phyloP scores from a whole-genome alignment of 148 eudicot genomes.

The Rhododendron vialii region DNA sequence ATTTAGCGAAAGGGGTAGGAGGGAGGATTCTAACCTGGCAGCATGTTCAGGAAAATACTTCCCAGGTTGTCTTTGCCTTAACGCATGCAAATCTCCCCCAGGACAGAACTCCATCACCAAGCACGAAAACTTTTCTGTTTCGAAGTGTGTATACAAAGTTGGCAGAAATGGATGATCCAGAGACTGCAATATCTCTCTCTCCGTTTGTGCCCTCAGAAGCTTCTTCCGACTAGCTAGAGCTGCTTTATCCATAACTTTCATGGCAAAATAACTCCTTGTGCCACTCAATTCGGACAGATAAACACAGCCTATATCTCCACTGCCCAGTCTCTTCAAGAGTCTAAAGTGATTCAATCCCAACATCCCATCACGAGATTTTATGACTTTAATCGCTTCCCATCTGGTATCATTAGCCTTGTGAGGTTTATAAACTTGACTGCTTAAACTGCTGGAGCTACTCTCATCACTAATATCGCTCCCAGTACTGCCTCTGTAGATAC shows the following conservation, averaged over 20 bases:
- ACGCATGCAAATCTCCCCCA: conserved; percentile 91
- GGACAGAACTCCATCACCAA: conserved; percentile 95
- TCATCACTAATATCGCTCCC: conserved; percentile 89
- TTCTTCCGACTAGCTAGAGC: conserved; percentile 73
- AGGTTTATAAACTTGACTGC: conserved; percentile 64
- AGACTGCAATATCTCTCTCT: conserved; percentile 82
- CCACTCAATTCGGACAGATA: conserved; percentile 74
- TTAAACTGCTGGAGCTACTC: conserved; percentile 77
- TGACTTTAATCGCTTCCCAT: conserved; percentile 80
- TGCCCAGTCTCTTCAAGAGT: conserved; percentile 59
- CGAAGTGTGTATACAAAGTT: conserved; percentile 82
- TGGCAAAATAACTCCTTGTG: conserved; percentile 71
- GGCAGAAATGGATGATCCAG: conserved; percentile 96
- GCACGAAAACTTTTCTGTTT: conserved; percentile 69
- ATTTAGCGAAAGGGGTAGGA: not conserved
- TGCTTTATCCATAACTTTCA: conserved; percentile 88
- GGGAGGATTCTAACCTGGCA: conserved; percentile 56
- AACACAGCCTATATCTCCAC: conserved; percentile 90
- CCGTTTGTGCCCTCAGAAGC: conserved; percentile 79
- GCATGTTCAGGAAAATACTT: conserved; percentile 88
- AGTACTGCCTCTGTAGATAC: conserved; percentile 65
- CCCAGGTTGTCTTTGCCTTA: conserved; percentile 75
- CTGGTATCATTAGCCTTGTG: conserved; percentile 76
- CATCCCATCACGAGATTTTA: conserved; percentile 53
- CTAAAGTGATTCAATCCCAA: conserved; percentile 71